Conservation (phyloP, 495 filamentous ascomycete species). For the Xylaria acuta region DNA sequence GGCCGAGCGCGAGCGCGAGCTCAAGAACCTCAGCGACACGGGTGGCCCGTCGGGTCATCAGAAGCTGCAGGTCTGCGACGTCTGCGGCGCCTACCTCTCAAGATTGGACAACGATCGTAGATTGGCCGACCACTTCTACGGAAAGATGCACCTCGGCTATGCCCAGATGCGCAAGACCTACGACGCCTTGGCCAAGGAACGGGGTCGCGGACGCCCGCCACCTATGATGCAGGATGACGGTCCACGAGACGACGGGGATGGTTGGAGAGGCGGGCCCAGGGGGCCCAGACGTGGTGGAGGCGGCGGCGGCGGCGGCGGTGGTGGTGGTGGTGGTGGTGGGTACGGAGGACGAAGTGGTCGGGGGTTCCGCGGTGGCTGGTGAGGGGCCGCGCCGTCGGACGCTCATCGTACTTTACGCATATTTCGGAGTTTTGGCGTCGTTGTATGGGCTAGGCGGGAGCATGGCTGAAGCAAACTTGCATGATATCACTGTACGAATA, state of each 20-base stretch:
- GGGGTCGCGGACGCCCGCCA: slow-evolving; percentile 69
- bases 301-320: slow-evolving; percentile 35
- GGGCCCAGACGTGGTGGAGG: slow-evolving; percentile 53
- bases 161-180: slow-evolving; percentile 95
- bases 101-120: slow-evolving; percentile 92
- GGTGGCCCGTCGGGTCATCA: slow-evolving; percentile 92
- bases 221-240: slow-evolving; percentile 63
- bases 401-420: slow-evolving; percentile 26
- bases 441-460: slow-evolving; percentile 25
- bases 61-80: slow-evolving; percentile 98
- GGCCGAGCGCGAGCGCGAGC: slow-evolving; percentile 82
- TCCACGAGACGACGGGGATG: slow-evolving; percentile 58
- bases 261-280: slow-evolving; percentile 55
- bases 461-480: slow-evolving; percentile 22
- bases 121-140: slow-evolving; percentile 96
- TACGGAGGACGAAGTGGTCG: slow-evolving; percentile 45
- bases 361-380: slow-evolving; percentile 55
- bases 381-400: slow-evolving; percentile 17
- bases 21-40: slow-evolving; percentile 91
- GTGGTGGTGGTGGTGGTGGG: slow-evolving; percentile 24
- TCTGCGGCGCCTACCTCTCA: slow-evolving; percentile 90
- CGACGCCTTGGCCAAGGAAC: slow-evolving; percentile 84
- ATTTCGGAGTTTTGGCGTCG: slow-evolving; percentile 37
- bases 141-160: slow-evolving; percentile 99
- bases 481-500: slow-evolving; percentile 29